phyloP scores from a whole-genome alignment of 768 basidiomycete genomes.

The Boletus patriciae region DNA sequence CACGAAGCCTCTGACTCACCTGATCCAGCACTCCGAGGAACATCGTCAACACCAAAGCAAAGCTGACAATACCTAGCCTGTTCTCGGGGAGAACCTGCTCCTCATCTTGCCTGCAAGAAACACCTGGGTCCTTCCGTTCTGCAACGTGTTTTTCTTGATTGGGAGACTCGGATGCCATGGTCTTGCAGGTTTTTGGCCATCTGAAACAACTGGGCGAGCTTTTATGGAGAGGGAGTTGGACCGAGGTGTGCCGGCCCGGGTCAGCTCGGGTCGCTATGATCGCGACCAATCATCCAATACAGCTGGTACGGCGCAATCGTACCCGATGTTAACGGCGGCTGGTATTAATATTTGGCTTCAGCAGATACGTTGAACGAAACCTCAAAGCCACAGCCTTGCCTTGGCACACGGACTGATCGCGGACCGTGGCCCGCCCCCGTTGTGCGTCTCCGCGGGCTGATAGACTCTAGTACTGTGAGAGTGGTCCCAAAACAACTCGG shows the following conservation, averaged over 20 bases:
- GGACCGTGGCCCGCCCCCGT: no score
- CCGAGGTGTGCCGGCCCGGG: no score
- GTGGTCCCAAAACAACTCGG: no score
- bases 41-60: constrained; percentile 28
- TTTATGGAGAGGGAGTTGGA: no score
- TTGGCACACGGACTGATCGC: not conserved
- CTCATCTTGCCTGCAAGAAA: constrained; percentile 52
- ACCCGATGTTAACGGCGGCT: not conserved
- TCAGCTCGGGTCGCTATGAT: no score
- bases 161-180: not conserved
- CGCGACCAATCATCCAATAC: no score
- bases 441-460: not conserved
- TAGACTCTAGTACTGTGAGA: not conserved
- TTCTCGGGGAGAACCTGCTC: constrained; percentile 48
- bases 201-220: no score
- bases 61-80: constrained; percentile 22
- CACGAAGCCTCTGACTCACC: constrained; percentile 29
- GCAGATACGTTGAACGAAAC: no score
- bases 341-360: not conserved
- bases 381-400: no score
- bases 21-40: constrained; percentile 53
- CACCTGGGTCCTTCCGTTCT: constrained; percentile 33
- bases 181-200: not conserved
- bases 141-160: not conserved
- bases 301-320: no score